Evolutionary conservation across 768 basidiomycete genomes (phyloP), one percentile per base, ranked within the genome.

Genomic region (Panaeolus cyanescens): DNA sequence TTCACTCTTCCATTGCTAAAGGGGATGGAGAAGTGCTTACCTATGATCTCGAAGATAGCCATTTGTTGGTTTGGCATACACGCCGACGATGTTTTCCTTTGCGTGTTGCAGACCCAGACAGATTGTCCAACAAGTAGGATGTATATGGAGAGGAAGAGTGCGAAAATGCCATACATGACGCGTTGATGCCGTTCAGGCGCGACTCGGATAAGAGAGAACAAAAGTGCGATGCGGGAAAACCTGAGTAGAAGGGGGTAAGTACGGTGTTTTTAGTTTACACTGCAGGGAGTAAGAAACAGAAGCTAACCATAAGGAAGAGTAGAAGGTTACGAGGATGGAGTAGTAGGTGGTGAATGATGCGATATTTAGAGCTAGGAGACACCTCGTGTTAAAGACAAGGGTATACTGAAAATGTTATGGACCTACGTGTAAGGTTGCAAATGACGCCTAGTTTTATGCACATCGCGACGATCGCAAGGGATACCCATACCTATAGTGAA

Each of bases 161-260:
- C 76, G n/a, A 81, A 60, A 58, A 68, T 68, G 12, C 67, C 56
- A 1, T 78, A 68, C 15, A 64, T 62, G 30, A 58, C 62, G 10
- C 72, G 70, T 54, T 74, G 68, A 4, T 40, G 37, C 5, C 33
- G 60, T 54, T 76, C 75, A 1, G 80, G 79, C 56, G 81, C 80
- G 65, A 85, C 76, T 34, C 85, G 81, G 56, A 85, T 79, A 61
- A 86, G 76, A 5, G 83, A 84, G 70, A 82, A 83, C 6, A 86
- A 70, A 42, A 85, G 84, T 25, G 83, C 79, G n/a, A 83, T 71
- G 19, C 84, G 78, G 2, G 84, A 73, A 34, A 72, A 75, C 80
- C 81, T 82, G n/a, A n/a, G n/a, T n/a, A n/a, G n/a, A n/a, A 55
- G 10, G 20, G 22, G 12, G 39, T 8, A 42, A 20, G 37, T 1